phyloP scores from a whole-genome alignment of 345 rosid genomes.

The Populus deltoides region DNA sequence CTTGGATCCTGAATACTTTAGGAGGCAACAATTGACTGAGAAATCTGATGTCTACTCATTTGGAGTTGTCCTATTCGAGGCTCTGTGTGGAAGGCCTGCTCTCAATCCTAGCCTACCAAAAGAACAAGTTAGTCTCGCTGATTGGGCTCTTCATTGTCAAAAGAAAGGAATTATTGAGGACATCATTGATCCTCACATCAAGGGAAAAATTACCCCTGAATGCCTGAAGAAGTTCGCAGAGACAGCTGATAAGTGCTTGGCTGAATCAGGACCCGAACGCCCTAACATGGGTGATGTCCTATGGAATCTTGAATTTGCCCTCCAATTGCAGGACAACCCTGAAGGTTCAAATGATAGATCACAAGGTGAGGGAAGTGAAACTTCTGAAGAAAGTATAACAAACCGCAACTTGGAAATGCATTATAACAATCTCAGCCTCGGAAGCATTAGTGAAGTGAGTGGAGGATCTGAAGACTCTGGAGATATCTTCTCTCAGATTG shows the following conservation, averaged over 20 bases:
- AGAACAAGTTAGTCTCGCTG: constrained; percentile 83
- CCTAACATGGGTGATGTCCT: constrained; percentile 84
- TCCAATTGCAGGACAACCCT: constrained; percentile 52
- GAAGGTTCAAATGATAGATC: constrained; percentile 28
- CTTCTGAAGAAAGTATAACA: constrained; percentile 15
- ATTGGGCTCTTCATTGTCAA: constrained; percentile 68
- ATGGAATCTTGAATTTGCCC: constrained; percentile 73
- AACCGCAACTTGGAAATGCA: constrained; percentile 6
- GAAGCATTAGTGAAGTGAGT: constrained; percentile 33
- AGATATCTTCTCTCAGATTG: constrained; percentile 57
- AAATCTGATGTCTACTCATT: constrained; percentile 89
- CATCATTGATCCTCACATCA: constrained; percentile 57
- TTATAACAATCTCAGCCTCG: constrained; percentile 20
- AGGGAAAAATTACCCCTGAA: constrained; percentile 46
- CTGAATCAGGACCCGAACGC: constrained; percentile 58
- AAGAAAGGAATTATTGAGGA: constrained; percentile 52
- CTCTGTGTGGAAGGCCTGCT: constrained; percentile 69
- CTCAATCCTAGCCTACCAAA: constrained; percentile 62
- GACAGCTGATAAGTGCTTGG: constrained; percentile 63
- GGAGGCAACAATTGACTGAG: constrained; percentile 77
- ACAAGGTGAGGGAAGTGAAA: constrained; percentile 3
- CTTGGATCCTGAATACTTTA: constrained; percentile 81
- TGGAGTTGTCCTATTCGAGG: constrained; percentile 84
- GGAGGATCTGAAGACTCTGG: constrained; percentile 29
- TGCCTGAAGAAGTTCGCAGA: constrained; percentile 66